Base-by-base conservation (phyloP, 2,329 filamentous ascomycete species). In the Monosporascus ibericus region DNA sequence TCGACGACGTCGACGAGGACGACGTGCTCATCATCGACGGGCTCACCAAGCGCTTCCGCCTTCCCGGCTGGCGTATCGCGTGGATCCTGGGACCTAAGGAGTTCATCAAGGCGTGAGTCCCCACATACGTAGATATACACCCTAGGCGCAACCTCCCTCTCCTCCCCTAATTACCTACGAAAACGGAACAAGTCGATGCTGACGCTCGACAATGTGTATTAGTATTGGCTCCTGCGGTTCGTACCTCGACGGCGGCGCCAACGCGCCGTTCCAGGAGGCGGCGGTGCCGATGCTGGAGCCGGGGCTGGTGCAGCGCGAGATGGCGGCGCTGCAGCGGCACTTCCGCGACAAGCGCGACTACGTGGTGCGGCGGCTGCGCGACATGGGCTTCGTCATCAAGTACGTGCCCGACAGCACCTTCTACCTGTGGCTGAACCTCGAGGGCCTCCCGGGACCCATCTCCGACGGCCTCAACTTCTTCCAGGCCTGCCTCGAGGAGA, bases 1-100 rank as follows among this genome's bases (percentile, higher is more conserved):
- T 97, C 48, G 81, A 90, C 52, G 91, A 96, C 62, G 91, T 96
- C 17, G 84, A 96, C 66, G 81, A 89, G 65, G 90, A 95, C 55
- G 90, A 95, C 65, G 92, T 97, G 2, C 81, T 97, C 58, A 89
- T 97, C 70, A 92, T 97, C 59, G 92, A 97, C 67, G 92, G 92
- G 48, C 80, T 97, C 25, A 97, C 92, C 62, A 97, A 97, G 81
- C 88, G 92, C 56, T 97, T 97, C 81, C 86, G 92, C 60, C 84
- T 97, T 34, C 92, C 92, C 1, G 92, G 92, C 56, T 97, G 92
- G 91, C 88, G 92, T 68, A 92, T 97, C 44, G 92, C 92, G 6
- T 97, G 92, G 92, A 91, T 97, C 61, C 70, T 97, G 51, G 92
- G 92, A 1, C 92, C 92, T 59, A 96, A 96, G 77, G 92, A 96